Percentiles rank a stretch among this genome's conserved stretches.
Evolutionary conservation across 2,329 filamentous ascomycete genomes (phyloP).

Genomic region (Aaosphaeria arxii): DNA sequence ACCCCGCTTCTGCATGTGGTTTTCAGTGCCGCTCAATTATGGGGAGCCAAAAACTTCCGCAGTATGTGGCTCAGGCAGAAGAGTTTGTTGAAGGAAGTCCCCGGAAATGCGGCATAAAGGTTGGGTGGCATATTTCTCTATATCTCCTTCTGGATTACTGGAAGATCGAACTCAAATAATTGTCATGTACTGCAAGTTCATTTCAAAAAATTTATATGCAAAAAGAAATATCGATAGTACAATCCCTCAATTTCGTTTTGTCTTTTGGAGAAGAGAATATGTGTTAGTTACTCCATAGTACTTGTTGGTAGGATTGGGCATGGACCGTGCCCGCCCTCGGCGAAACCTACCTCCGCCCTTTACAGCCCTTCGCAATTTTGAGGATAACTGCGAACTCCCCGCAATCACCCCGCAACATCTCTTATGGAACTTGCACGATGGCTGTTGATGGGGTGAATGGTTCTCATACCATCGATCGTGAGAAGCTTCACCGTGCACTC

Average conservation of each 20-base stretch:
- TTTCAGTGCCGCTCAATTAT: slow-evolving; percentile 43
- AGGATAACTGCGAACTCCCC: slow-evolving; percentile 20
- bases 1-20: slow-evolving; percentile 44
- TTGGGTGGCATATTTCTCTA: no score
- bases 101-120: no score
- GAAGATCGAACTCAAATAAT: no score
- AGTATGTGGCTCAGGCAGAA: slow-evolving; percentile 28
- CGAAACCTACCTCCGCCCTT: slow-evolving; percentile 20
- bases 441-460: slow-evolving; percentile 34
- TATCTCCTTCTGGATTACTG: no score
- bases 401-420: slow-evolving; percentile 6
- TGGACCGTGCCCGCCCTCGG: slow-evolving; percentile 8
- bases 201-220: no score
- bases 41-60: slow-evolving; percentile 43
- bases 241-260: no score
- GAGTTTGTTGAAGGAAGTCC: no score
- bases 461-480: slow-evolving; percentile 28
- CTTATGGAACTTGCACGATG: slow-evolving; percentile 34
- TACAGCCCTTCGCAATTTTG: slow-evolving; percentile 19
- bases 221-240: no score
- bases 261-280: no score
- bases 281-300: not conserved
- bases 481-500: slow-evolving; percentile 39
- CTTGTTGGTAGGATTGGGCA: slow-evolving; percentile 7
- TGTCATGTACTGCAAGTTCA: no score